Evolutionary conservation across 305 asterid genomes (phyloP), one percentile per base, ranked within the genome.

Genomic region (Salvia sclarea): DNA sequence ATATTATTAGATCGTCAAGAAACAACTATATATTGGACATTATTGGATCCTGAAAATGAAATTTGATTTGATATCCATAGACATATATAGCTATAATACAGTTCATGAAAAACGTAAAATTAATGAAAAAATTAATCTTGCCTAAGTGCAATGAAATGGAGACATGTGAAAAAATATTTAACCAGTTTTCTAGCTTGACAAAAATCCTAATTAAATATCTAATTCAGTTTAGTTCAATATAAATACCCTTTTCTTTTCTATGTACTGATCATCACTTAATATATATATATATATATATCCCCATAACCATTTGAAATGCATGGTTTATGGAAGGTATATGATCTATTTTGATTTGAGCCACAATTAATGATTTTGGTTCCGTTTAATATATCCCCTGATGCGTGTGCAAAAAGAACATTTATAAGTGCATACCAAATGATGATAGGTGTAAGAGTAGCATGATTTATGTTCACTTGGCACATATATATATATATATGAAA

Each of bases 391-490:
- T 24, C 24, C 10, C 37, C 60, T 12, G 6, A 53, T 2, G 18
- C 28, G 58, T 13, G 58, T 21, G 35, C 58, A 24, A 25, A 54
- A 54, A 13, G 17, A 54, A 13, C 12, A 25, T 2, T 2, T 13
- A 12, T 28, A 54, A 54, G 61, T 54, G 61, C 61, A 16, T 14
- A 31, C 18, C 25, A 31, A 57, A 31, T 57, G 63, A 31, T 57
- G 45, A 57, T 57, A 44, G 31, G n/a, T 56, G 62, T 31, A 56
- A 56, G 44, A 53, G 7, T 24, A 11, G 10, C 18, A 25, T 24
- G 20, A 12, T 24, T 1, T 12, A 44, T 37, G 33, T 28, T 9
- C 43, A 37, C 38, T 33, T 33, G 8, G 0, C 7, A 16, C 8
- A 4, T 14, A 0, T 44, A 44, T 14, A 5, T 43, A 43, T n/a